Evolutionary conservation across 108 stramenopile species (phyloP).

Genomic region (Nitzschia sp.): DNA sequence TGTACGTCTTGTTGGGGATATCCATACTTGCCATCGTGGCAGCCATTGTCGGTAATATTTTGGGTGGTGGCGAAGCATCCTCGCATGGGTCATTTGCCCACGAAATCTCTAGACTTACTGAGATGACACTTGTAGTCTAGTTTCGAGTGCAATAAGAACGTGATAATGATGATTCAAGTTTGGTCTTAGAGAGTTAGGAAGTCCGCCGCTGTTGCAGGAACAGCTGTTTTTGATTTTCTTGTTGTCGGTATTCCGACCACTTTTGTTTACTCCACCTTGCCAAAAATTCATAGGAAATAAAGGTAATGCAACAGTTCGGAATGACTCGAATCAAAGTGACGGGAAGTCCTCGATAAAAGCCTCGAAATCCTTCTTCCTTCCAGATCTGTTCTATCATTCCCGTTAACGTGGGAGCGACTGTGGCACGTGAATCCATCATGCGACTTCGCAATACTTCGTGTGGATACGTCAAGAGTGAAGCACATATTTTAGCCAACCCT

Average conservation of each 20-base stretch:
- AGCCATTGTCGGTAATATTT: conserved; percentile 26
- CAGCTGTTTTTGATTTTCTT: background rate
- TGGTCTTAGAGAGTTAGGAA: too few species aligned
- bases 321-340: conserved; percentile 82
- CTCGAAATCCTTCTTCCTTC: conserved; percentile 64
- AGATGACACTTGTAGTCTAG: too few species aligned
- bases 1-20: conserved; percentile 16
- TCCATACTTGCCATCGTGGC: conserved; percentile 13
- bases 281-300: conserved; percentile 84
- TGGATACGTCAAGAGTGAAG: conserved; percentile 83
- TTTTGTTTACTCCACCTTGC: conserved; percentile 62
- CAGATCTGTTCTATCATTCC: conserved; percentile 54
- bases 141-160: too few species aligned
- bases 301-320: conserved; percentile 90
- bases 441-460: conserved; percentile 89
- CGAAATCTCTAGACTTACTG: too few species aligned
- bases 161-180: too few species aligned
- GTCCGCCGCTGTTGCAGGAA: too few species aligned
- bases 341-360: conserved; percentile 80
- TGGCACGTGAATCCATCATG: conserved; percentile 82
- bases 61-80: too few species aligned
- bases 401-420: conserved; percentile 36
- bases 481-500: conserved; percentile 80
- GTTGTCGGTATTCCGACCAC: conserved; percentile 1
- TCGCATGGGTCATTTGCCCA: too few species aligned